Evolutionary conservation across 2,329 filamentous ascomycete species (phyloP), one percentile per base, ranked within the genome.

Genomic region (Fusarium mundagurra): DNA sequence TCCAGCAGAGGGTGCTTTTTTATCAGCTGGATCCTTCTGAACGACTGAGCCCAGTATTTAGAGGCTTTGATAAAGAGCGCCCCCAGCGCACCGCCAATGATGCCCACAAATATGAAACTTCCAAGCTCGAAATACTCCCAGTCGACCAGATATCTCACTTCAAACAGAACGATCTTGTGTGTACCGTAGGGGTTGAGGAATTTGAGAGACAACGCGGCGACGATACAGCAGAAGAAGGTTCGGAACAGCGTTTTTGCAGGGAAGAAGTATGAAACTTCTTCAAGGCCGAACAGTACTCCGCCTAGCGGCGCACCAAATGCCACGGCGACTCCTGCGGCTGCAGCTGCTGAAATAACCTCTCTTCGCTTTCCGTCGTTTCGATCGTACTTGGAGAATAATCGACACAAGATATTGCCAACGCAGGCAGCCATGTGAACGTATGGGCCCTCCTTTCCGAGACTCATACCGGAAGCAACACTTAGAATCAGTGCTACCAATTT

Each of bases 361-460:
- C 96, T 92, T 73, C 96, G 89, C 83, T 99, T 99, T 61, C 91
- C 96, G 79, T 99, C 96, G 78, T 99, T 99, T 72, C 90, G 88
- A 77, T 96, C 94, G 82, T 98, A 99, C 81, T 99, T 99, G 70
- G 90, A 85, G 77, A 98, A 98, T n/a, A 98, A 82, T 79, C 96
- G 94, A 79, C 96, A 98, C 38, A 93, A 91, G 80, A 99, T 97
- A 78, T 99, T 99, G 67, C 96, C 96, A 29, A 98, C 92, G 76
- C 96, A 98, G 2, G 96, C 94, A 0, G 95, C 95, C 79, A 98
- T 97, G 82, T 99, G 96, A n/a, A 99, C 96, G 78, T 96, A 98
- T 0, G 96, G 96, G 0, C 96, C 90, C 79, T 98, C 96, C 81
- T 99, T 99, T 34, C 96, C 96, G 47, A 99, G 86, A 80, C 95